These are phyloP conservation scores for Alectoria sarmentosa DNA, from an alignment of 495 filamentous ascomycete genomes.

Conservation along the genomic window DNA sequence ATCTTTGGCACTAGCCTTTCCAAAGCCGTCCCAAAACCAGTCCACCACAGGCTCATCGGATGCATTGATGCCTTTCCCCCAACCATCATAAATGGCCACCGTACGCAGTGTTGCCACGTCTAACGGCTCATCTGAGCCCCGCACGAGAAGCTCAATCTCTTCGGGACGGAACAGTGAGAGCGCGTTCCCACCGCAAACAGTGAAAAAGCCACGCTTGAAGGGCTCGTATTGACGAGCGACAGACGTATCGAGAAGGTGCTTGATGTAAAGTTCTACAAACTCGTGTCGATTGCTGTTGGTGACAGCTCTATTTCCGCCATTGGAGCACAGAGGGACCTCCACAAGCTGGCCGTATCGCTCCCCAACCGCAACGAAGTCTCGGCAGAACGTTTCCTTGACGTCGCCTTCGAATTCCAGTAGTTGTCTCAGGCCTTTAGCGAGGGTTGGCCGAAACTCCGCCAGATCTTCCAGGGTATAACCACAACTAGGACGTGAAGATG, in stretches of 20 bases:
- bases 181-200: conserved; percentile 85
- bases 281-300: conserved; percentile 80
- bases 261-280: conserved; percentile 82
- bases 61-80: conserved; percentile 42
- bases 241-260: conserved; percentile 70
- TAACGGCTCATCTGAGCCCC: conserved; percentile 79
- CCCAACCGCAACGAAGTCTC: conserved; percentile 72
- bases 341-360: conserved; percentile 69
- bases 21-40: conserved; percentile 91
- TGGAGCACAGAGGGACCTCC: conserved; percentile 62
- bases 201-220: conserved; percentile 93
- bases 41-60: conserved; percentile 58
- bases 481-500: conserved; percentile 53
- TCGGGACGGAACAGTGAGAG: conserved; percentile 87
- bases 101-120: conserved; percentile 70
- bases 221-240: conserved; percentile 85
- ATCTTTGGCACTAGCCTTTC: conserved; percentile 51
- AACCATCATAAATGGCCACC: conserved; percentile 79
- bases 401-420: conserved; percentile 81
- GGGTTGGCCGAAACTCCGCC: conserved; percentile 69
- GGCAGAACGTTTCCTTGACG: conserved; percentile 73
- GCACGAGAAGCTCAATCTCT: conserved; percentile 84
- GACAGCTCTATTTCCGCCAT: conserved; percentile 68
- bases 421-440: conserved; percentile 69
- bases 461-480: conserved; percentile 77